Percentiles rank a stretch among this genome's conserved stretches.
phyloP scores from a whole-genome alignment of 345 rosid genomes.

The Syzygium oleosum region DNA sequence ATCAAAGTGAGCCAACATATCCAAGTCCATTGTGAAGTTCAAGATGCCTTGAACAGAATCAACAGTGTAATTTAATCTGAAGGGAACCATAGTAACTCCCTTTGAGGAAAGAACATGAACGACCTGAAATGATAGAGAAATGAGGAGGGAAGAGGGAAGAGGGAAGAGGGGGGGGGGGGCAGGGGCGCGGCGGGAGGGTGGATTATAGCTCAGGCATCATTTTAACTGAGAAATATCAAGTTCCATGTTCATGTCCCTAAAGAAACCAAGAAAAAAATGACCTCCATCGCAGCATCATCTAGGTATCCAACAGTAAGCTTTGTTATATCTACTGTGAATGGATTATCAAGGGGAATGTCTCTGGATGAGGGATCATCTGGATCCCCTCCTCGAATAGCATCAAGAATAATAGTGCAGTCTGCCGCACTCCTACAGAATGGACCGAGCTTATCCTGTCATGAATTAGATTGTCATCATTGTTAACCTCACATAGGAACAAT shows the following conservation, averaged over 20 bases:
- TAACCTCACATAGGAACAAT: background rate
- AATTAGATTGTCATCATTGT: background rate
- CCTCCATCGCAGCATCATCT: constrained; percentile 91
- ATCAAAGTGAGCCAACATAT: constrained; percentile 82
- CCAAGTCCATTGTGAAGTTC: constrained; percentile 78
- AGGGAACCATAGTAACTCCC: constrained; percentile 82
- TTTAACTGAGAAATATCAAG: background rate
- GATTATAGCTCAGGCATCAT: background rate
- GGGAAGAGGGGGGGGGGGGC: too few relatives aligned
- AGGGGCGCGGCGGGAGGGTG: too few relatives aligned
- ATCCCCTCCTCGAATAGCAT: constrained; percentile 67
- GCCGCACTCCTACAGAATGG: constrained; percentile 64
- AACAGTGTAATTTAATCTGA: constrained; percentile 60
- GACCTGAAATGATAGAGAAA: constrained; percentile 25
- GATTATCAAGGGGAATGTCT: constrained; percentile 54
- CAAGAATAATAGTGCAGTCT: constrained; percentile 61
- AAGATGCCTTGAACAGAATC: constrained; percentile 78
- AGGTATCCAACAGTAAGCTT: constrained; percentile 77
- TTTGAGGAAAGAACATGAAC: constrained; percentile 58
- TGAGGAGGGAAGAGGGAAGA: background rate
- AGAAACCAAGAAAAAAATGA: constrained; percentile 8
- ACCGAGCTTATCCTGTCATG: constrained; percentile 70
- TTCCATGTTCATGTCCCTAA: background rate
- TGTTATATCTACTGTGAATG: constrained; percentile 66
- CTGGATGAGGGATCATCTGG: constrained; percentile 72